Base-by-base conservation (phyloP, 2,329 filamentous ascomycete species). In the Colletotrichum musicola region DNA sequence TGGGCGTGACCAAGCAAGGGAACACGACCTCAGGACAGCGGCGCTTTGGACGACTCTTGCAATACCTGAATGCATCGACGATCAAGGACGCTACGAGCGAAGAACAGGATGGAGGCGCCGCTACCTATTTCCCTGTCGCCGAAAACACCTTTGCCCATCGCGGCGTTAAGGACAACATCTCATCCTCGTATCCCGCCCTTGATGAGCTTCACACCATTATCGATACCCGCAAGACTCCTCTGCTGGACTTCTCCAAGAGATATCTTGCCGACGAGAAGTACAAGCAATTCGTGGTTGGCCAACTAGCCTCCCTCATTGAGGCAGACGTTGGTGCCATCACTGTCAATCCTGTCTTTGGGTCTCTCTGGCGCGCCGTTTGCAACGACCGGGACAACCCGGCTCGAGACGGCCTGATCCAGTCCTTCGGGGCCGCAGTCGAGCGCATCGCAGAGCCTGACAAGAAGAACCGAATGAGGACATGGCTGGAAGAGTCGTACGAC, bases 401-500 rank as follows among this genome's bases (percentile, higher is more conserved):
- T 2, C 80, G 84, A 4, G 79, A 84, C 49, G 75, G 72, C 2
- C 76, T 86, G 1, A 77, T 85, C 16, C 68, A 77, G n/a, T 72
- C 77, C 0, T 86, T 87, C 61, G 78, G 82, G 1, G 64, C 72
- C 0, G 70, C 78, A n/a, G 77, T 85, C 1, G 78, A 82, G 5
- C 74, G 70, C 1, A 78, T 85, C 27, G 22, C 54, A 0, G 62
- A 81, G 30, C 38, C 50, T 0, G 71, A 76, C 0, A 77, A 82
- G 47, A 84, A 80, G 69, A 64, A 59, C 0, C 74, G 75, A 1
- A 81, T 86, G 81, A 83, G 81, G 72, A 68, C 63, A 0, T 88
- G 85, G 85, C 75, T 87, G 2, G 83, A 83, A 12, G 83, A 83
- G 63, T 86, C 84, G 1, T 87, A 87, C 71, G 81, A 87, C 72